A percentile compares a stretch with the other conserved stretches of the same genome.
These are phyloP conservation scores for Fonsecaea nubica DNA, from an alignment of 2,329 filamentous ascomycete species.

Conservation along the genomic window DNA sequence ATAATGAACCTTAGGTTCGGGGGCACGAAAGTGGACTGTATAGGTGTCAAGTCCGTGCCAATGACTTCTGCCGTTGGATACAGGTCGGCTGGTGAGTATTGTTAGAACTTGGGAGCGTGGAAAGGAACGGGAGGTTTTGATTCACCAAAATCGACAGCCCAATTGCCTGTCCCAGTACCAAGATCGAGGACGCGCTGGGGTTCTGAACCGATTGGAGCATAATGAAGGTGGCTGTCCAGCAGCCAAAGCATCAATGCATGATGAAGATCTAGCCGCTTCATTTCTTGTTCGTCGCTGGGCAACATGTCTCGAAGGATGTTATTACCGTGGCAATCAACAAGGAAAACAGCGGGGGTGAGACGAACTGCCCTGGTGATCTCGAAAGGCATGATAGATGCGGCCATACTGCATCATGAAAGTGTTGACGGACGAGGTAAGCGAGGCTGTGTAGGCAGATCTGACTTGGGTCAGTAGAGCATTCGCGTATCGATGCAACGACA, in stretches of 20 bases:
- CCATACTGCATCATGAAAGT: constrained; percentile 1
- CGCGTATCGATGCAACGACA: neutral
- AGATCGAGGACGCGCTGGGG: constrained; percentile 37
- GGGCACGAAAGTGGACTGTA: constrained; percentile 45
- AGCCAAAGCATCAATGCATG: constrained; percentile 40
- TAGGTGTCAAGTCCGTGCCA: neutral
- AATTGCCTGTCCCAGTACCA: constrained; percentile 40
- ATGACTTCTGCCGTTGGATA: neutral
- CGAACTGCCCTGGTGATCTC: neutral
- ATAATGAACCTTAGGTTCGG: constrained; percentile 44
- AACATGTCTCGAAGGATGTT: neutral
- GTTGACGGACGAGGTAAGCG: constrained; percentile 1
- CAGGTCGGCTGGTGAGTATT: neutral
- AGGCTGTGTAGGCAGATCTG: constrained; percentile 5
- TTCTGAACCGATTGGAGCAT: constrained; percentile 35
- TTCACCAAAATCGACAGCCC: constrained; percentile 41
- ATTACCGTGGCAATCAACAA: neutral
- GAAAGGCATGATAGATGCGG: neutral
- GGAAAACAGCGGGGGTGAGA: constrained; percentile 39
- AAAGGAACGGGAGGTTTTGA: neutral
- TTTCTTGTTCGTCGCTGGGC: constrained; percentile 46
- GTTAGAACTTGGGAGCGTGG: neutral
- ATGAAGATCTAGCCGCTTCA: constrained; percentile 47
- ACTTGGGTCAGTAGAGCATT: neutral
- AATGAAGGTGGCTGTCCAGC: constrained; percentile 34